Evolutionary conservation across 176 grass and related monocot genomes (phyloP).

Genomic region (Coix lacrymajobi): DNA sequence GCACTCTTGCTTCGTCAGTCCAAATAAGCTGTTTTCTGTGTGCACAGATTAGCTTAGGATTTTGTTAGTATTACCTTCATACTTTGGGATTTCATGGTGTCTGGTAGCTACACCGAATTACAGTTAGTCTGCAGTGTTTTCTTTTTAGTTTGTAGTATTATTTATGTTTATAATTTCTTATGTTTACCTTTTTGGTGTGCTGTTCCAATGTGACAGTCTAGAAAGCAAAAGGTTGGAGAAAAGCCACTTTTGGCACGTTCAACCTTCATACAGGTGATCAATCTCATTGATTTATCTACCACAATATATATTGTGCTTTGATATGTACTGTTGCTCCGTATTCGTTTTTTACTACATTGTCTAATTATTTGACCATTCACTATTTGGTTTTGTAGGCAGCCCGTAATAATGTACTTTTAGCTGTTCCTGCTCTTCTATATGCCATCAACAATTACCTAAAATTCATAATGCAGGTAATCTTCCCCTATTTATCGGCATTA

Average conservation of each 20-base stretch:
- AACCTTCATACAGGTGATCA: constrained; percentile 81
- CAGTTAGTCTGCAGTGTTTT: background rate
- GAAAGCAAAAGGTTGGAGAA: constrained; percentile 92
- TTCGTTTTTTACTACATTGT: background rate
- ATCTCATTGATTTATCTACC: background rate
- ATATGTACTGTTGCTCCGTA: background rate
- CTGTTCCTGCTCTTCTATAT: constrained; percentile 91
- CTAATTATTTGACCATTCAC: constrained; percentile 10
- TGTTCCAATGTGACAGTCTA: constrained; percentile 62
- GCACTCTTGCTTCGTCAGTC: background rate
- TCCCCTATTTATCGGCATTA: constrained; percentile 11
- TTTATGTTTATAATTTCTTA: background rate
- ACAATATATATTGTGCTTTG: background rate
- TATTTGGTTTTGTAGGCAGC: constrained; percentile 68
- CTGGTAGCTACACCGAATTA: background rate
- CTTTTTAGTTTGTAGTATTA: background rate
- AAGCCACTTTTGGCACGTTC: constrained; percentile 88
- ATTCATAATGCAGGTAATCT: constrained; percentile 96
- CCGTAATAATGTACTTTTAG: constrained; percentile 89
- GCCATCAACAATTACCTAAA: constrained; percentile 99
- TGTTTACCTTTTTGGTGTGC: background rate
- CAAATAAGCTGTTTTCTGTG: background rate
- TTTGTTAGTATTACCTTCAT: background rate
- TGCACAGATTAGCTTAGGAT: background rate
- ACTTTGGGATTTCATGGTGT: background rate